Conservation (phyloP, 345 rosid species). For the Acer negundo region DNA sequence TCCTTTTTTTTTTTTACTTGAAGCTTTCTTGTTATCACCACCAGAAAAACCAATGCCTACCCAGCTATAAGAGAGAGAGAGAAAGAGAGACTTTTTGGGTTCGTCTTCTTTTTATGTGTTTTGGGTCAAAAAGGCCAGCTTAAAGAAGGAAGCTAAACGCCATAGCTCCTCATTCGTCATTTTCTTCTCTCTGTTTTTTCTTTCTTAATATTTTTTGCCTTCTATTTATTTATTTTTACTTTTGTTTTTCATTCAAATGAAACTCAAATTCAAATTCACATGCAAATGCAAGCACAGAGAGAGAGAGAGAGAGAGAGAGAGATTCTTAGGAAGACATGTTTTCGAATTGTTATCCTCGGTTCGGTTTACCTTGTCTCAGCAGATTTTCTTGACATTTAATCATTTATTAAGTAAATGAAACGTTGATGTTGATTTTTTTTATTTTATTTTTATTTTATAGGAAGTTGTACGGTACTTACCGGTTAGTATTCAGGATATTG, state of each 20-base stretch:
- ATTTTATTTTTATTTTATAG: no score
- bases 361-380: no score
- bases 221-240: constrained; percentile 16
- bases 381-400: no score
- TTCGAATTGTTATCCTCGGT: no score
- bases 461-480: no score
- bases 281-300: constrained; percentile 8
- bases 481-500: no score
- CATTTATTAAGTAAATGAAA: no score
- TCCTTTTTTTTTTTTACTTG: neutral
- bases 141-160: constrained; percentile 16
- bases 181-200: neutral
- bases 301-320: no score
- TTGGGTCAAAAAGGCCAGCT: constrained; percentile 38
- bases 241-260: constrained; percentile 8
- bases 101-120: constrained; percentile 20
- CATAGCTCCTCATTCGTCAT: constrained; percentile 20
- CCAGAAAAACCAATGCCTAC: constrained; percentile 3
- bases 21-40: neutral
- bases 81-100: constrained; percentile 18
- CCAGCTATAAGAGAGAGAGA: constrained; percentile 5
- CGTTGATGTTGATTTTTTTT: no score
- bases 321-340: no score
- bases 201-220: constrained; percentile 17
- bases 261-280: constrained; percentile 27